These are phyloP conservation scores for Boletus subparvulus DNA, from an alignment of 768 basidiomycete genomes.

Conservation along the genomic window DNA sequence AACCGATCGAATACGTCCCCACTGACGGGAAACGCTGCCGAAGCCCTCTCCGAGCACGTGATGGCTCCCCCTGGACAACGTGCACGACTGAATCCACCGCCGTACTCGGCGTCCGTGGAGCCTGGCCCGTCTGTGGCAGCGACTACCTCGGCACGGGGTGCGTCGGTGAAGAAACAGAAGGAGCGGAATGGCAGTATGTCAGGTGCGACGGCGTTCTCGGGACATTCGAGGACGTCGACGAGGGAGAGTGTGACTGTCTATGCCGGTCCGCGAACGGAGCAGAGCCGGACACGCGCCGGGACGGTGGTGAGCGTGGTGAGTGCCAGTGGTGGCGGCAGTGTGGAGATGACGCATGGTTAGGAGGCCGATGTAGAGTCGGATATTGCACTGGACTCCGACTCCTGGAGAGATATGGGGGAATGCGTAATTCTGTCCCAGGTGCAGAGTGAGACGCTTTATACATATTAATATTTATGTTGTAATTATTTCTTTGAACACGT, in stretches of 20 bases:
- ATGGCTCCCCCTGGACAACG: conserved; percentile 8
- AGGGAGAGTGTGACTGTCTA: neutral
- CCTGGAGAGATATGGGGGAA: no score
- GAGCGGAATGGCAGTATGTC: conserved; percentile 5
- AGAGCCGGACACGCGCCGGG: neutral
- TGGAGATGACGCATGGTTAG: neutral
- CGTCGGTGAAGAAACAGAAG: conserved; percentile 2
- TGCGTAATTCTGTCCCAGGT: neutral
- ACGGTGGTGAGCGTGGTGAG: neutral
- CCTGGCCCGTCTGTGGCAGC: neutral
- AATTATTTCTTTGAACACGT: no score
- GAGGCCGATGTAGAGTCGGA: no score
- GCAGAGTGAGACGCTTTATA: no score
- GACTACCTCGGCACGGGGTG: neutral
- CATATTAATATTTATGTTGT: no score
- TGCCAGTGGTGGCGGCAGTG: neutral
- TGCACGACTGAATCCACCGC: conserved; percentile 28
- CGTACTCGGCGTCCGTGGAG: conserved; percentile 17
- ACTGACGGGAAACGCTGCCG: neutral
- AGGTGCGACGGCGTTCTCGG: conserved; percentile 8
- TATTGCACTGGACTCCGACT: no score
- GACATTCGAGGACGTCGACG: conserved; percentile 6
- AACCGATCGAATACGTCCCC: neutral
- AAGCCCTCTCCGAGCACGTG: conserved; percentile 2
- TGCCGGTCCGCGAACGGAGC: neutral